Evolutionary conservation across 345 rosid genomes (phyloP), one percentile per base, ranked within the genome.

Genomic region (Bruguiera parviflora): DNA sequence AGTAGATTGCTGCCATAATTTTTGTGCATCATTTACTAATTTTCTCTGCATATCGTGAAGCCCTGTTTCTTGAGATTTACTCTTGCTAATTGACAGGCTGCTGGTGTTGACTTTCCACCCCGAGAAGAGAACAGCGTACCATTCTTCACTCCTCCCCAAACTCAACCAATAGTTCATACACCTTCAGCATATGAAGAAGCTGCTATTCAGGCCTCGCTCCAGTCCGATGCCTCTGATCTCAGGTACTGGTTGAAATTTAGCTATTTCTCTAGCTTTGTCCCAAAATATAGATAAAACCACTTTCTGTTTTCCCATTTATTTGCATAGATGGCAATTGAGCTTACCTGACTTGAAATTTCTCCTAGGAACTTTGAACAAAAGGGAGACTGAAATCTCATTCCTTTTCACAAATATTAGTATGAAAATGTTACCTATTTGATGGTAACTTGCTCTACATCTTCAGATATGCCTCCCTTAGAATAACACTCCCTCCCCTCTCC

Each of bases 71-170:
- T 15, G 19, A 53, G 31, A 4, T 35, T 72, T 31, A 65, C 21
- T 73, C 31, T 68, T 65, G 27, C 67, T 53, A 35, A 58, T 70
- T 82, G 73, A 53, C 73, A 92, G 97, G 78, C 92, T 77, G 85
- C 87, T 58, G 96, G 97, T 68, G 81, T 95, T 77, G 94, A 92
- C 67, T 95, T 92, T 75, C 98, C 99, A 22, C 98, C 98, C 24
- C 87, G 90, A 64, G 88, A 70, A 56, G 98, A 88, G 84, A 84
- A 86, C 76, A 79, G 81, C 71, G 96, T 92, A 13, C 96, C 96
- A 9, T 77, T 95, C 73, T 95, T 92, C 76, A 95, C 99, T 70
- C 99, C 99, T 53, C 98, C 99, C 31, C 98, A 92, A 78, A 86
- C 97, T 58, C 96, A 90, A 68, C 88, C 98, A 9, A 71, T 88